Conservation (phyloP, 108 stramenopile genomes). For the Cyclostephanos invisitatus region DNA sequence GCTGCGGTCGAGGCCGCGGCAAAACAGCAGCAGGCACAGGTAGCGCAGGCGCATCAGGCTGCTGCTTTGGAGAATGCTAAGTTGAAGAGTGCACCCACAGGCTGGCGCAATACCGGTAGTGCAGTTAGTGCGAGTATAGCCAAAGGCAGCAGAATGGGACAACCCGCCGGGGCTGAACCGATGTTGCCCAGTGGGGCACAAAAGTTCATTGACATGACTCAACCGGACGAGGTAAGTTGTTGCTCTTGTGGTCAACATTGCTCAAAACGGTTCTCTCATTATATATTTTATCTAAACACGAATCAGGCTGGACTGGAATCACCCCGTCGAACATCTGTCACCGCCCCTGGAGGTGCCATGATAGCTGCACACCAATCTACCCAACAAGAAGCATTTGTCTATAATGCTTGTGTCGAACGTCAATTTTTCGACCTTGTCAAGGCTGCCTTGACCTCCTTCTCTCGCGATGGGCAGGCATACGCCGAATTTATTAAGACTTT, state of each 20-base stretch:
- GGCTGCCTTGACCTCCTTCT: constrained; percentile 78
- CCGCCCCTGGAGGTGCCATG: neutral
- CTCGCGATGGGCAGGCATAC: constrained; percentile 91
- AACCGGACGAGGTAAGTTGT: constrained; percentile 37
- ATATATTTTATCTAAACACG: neutral
- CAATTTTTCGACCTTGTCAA: constrained; percentile 90
- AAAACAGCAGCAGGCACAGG: constrained; percentile 38
- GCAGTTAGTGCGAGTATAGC: constrained; percentile 3
- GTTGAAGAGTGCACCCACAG: constrained; percentile 35
- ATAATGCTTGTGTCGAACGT: constrained; percentile 88
- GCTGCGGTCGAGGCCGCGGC: constrained; percentile 52
- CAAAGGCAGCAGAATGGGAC: constrained; percentile 9
- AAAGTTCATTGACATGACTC: constrained; percentile 82
- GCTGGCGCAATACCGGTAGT: constrained; percentile 37
- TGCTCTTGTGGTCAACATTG: neutral
- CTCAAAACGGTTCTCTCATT: neutral
- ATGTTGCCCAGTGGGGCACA: constrained; percentile 29
- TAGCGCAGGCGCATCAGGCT: constrained; percentile 20
- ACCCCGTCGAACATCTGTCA: constrained; percentile 11
- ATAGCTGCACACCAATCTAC: constrained; percentile 5
- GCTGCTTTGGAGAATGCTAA: constrained; percentile 26
- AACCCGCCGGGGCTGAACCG: constrained; percentile 4
- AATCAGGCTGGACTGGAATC: constrained; percentile 10
- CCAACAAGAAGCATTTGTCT: constrained; percentile 65
- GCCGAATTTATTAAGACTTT: constrained; percentile 94